Evolutionary conservation across 345 rosid species (phyloP).

Genomic region (Syzygium grande): DNA sequence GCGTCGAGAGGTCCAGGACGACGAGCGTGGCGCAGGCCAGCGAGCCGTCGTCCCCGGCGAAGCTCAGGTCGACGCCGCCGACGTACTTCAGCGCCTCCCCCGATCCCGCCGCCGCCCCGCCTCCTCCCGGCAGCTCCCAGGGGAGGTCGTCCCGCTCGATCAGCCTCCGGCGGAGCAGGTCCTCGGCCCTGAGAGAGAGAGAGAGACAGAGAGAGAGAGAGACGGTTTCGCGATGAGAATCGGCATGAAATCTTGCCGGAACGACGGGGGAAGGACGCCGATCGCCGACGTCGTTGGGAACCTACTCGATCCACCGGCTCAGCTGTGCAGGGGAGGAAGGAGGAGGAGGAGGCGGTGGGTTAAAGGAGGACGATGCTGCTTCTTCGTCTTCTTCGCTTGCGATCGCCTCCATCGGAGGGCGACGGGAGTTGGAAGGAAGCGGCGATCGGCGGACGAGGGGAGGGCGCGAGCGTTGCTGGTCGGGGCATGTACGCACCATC

Average conservation of each 20-base stretch:
- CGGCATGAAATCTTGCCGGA: neutral
- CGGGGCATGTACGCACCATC: neutral
- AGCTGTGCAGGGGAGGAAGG: slow-evolving; percentile 17
- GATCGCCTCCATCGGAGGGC: neutral
- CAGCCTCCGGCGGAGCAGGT: slow-evolving; percentile 49
- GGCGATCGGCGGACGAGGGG: neutral
- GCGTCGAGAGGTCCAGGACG: slow-evolving; percentile 47
- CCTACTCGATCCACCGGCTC: slow-evolving; percentile 23
- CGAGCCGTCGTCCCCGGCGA: slow-evolving; percentile 55
- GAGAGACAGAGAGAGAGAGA: too few species aligned
- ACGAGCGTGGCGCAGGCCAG: slow-evolving; percentile 71
- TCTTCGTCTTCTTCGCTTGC: neutral
- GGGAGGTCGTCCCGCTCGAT: slow-evolving; percentile 54
- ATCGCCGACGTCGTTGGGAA: neutral
- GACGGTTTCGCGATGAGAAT: neutral
- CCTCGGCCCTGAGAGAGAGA: slow-evolving; percentile 40
- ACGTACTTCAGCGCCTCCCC: slow-evolving; percentile 41
- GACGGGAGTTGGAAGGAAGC: neutral
- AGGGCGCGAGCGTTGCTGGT: neutral
- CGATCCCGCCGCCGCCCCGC: neutral
- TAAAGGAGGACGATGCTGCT: neutral
- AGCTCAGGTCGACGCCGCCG: slow-evolving; percentile 94
- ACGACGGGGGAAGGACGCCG: neutral
- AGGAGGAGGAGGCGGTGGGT: slow-evolving; percentile 6
- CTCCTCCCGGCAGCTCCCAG: slow-evolving; percentile 35